phyloP scores from a whole-genome alignment of 139 green algal genomes.

The Coccomyxa sp. region DNA sequence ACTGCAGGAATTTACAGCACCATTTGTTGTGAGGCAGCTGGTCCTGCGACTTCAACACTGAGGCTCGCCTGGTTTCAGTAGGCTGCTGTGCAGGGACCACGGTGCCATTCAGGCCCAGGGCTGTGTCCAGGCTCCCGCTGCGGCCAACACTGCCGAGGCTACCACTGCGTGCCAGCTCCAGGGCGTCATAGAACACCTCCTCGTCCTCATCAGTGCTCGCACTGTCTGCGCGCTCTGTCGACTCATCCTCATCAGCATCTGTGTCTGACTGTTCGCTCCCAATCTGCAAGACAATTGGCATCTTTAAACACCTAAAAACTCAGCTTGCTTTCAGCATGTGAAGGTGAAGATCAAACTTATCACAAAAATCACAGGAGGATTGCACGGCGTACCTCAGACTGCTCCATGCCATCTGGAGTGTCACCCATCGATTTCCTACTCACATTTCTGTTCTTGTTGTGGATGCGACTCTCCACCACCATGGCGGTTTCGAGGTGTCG shows the following conservation, averaged over 20 bases:
- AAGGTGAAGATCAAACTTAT: not conserved
- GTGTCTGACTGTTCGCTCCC: not conserved
- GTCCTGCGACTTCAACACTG: no score
- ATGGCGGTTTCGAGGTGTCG: slow-evolving; percentile 57
- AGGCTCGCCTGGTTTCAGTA: no score
- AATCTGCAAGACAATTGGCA: not conserved
- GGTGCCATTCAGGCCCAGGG: no score
- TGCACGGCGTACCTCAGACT: not conserved
- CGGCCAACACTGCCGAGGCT: not conserved
- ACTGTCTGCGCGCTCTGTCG: not conserved
- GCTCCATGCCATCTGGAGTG: not conserved
- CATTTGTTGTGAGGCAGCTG: no score
- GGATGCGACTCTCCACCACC: slow-evolving; percentile 43
- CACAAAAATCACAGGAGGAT: no score
- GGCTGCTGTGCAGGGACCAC: no score
- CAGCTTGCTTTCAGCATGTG: not conserved
- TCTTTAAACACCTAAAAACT: not conserved
- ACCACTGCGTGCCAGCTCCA: not conserved
- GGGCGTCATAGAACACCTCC: slow-evolving; percentile 22
- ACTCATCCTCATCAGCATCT: slow-evolving; percentile 13
- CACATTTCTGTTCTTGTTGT: not conserved
- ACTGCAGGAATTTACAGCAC: no score
- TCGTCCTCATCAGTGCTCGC: slow-evolving; percentile 12
- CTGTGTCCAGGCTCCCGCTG: not conserved
- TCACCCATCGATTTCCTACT: not conserved